Percentiles rank a stretch among this genome's conserved stretches.
Conservation (phyloP, 2,329 filamentous ascomycete species). For the Colletotrichum neosansevieriae region DNA sequence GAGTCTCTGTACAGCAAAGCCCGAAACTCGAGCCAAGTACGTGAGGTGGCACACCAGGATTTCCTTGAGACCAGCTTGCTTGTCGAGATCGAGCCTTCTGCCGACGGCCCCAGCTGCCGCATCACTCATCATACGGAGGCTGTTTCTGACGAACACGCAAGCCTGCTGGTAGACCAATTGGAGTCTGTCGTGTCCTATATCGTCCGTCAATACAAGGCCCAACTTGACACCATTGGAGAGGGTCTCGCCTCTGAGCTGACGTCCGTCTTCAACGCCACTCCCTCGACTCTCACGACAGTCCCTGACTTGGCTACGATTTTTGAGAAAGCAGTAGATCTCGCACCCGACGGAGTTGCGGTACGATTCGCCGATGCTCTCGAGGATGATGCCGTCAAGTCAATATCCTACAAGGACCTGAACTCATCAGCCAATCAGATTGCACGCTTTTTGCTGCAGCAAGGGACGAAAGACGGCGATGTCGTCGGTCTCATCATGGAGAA, state of each 20-base stretch:
- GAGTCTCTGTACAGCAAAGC: conserved; percentile 68
- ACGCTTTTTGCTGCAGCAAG: conserved; percentile 60
- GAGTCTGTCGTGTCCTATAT: conserved; percentile 59
- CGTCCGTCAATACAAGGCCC: conserved; percentile 28
- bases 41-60: conserved; percentile 73
- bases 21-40: conserved; percentile 52
- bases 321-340: conserved; percentile 60
- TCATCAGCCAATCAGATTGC: conserved; percentile 67
- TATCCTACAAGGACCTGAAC: conserved; percentile 78
- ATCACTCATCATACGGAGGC: conserved; percentile 60
- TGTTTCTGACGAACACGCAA: conserved; percentile 67
- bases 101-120: conserved; percentile 55
- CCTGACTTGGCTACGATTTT: conserved; percentile 66
- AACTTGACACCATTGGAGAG: conserved; percentile 39
- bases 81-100: conserved; percentile 78
- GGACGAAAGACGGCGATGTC: conserved; percentile 64
- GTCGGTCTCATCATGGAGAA: conserved; percentile 85
- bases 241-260: conserved; percentile 50
- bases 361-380: conserved; percentile 68
- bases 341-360: conserved; percentile 71
- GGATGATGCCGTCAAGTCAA: conserved; percentile 49
- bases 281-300: conserved; percentile 48
- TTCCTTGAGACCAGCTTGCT: conserved; percentile 81
- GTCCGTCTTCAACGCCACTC: conserved; percentile 62
- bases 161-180: conserved; percentile 71